Base-by-base conservation (phyloP, 345 rosid genomes). In the Rubroshorea leprosula region DNA sequence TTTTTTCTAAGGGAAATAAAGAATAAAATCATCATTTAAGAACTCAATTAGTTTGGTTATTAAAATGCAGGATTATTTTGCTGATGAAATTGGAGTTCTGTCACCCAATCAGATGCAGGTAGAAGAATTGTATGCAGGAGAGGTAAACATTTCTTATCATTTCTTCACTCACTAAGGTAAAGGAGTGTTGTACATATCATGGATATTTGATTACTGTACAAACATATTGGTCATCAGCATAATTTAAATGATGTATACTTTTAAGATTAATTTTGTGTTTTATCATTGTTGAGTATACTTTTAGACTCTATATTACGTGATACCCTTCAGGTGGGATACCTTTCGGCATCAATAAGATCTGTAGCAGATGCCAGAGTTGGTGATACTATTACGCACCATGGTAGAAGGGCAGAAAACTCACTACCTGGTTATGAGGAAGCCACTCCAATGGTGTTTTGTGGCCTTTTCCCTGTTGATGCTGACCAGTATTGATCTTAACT, bases 281-380 rank as follows among this genome's bases (percentile, higher is more conserved):
- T 39, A 38, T 62, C 18, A 53, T 60, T 21, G 60, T 18, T 65
- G 6, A 12, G 14, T 31, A 1, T 21, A 7, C 47, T 38, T 35
- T 21, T 16, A 23, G 25, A 51, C 63, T 54, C 51, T 54, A 17
- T 21, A 60, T 0, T 14, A 0, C 45, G 54, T 66, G 22, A 25
- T 43, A 31, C 18, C 38, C 57, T 72, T 54, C 76, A 92, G 97
- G 97, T 93, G 21, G 99, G 99, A 31, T 93, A 92, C 82, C 72
- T 92, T 66, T 82, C 98, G 57, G 98, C 98, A 63, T 92, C 98
- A 54, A 78, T 92, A 68, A 76, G 96, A 74, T 84, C 94, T 12
- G 97, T 93, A 52, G 97, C 96, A 56, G 99, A 92, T 86, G 97
- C 99, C 52, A 78, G 97, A 62, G 99, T 92, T 54, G 99, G 99